Evolutionary conservation across 495 filamentous ascomycete genomes (phyloP).

Genomic region (Penicillium tannophilum): DNA sequence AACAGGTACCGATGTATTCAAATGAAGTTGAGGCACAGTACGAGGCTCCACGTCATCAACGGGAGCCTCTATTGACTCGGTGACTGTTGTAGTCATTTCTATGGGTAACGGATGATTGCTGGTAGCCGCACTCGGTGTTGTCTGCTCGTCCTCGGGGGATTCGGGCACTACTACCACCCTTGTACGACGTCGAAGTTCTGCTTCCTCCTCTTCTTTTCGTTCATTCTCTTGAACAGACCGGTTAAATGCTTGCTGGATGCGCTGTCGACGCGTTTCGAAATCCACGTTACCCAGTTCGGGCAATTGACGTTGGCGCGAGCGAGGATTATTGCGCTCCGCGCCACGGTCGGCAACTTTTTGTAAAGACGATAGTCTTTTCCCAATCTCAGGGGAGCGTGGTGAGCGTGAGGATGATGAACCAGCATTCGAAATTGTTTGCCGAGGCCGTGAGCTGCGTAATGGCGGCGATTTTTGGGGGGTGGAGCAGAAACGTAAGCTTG

Average conservation of each 20-base stretch:
- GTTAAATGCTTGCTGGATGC: slow-evolving; percentile 79
- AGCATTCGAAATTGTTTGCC: slow-evolving; percentile 78
- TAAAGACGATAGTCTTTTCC: slow-evolving; percentile 48
- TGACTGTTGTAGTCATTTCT: slow-evolving; percentile 35
- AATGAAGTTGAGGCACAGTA: slow-evolving; percentile 30
- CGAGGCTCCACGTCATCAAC: slow-evolving; percentile 8
- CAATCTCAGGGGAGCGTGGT: slow-evolving; percentile 60
- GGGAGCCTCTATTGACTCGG: slow-evolving; percentile 20
- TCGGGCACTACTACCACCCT: slow-evolving; percentile 22
- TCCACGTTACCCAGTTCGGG: slow-evolving; percentile 71
- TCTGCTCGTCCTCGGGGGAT: slow-evolving; percentile 19
- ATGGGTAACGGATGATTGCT: slow-evolving; percentile 20
- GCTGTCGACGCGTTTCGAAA: slow-evolving; percentile 74
- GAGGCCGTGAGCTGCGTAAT: slow-evolving; percentile 77
- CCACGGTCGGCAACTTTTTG: slow-evolving; percentile 38
- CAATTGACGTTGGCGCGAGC: slow-evolving; percentile 45
- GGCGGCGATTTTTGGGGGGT: slow-evolving; percentile 68
- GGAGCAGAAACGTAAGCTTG: slow-evolving; percentile 69
- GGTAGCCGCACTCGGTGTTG: slow-evolving; percentile 28
- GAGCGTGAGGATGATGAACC: slow-evolving; percentile 50
- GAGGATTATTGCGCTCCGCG: slow-evolving; percentile 32
- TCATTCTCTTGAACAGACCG: slow-evolving; percentile 72
- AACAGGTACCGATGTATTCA: slow-evolving; percentile 25
- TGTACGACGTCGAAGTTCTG: slow-evolving; percentile 45
- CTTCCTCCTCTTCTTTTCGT: slow-evolving; percentile 54